Conservation (phyloP, 306 rosid genomes). For the Corylus americana region DNA sequence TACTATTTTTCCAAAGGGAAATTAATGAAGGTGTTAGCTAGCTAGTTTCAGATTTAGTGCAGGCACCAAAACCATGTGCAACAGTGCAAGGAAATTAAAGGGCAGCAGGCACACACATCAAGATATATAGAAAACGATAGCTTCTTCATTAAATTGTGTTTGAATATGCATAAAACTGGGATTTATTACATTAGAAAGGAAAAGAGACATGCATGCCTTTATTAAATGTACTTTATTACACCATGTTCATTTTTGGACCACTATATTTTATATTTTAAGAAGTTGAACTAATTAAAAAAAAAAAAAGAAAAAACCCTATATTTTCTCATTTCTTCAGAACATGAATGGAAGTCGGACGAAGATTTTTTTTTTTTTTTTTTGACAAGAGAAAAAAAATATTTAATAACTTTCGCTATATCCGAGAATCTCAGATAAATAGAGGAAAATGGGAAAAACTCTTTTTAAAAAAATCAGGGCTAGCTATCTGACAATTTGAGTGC, state of each 20-base stretch:
- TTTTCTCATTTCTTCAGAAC: not conserved
- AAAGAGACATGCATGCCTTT: not conserved
- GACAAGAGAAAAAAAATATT: too few species aligned
- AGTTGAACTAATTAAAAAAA: not conserved
- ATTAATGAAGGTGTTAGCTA: not conserved
- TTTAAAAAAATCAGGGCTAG: too few species aligned
- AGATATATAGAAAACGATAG: not conserved
- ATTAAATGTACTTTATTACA: not conserved
- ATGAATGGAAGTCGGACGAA: not conserved
- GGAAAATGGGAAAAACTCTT: too few species aligned
- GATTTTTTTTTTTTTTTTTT: too few species aligned
- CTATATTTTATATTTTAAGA: not conserved
- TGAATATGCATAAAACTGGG: not conserved
- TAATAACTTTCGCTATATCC: too few species aligned
- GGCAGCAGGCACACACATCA: conserved; percentile 13
- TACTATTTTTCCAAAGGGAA: not conserved
- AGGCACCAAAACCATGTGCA: conserved; percentile 27
- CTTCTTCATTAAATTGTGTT: not conserved
- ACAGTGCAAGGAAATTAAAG: conserved; percentile 4
- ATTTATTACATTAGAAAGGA: too few species aligned
- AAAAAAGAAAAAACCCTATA: not conserved
- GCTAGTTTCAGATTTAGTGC: not conserved
- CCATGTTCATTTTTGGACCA: not conserved
- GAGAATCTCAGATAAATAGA: too few species aligned
- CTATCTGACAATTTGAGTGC: too few species aligned